These are phyloP conservation scores for Colletotrichum spinosum DNA, from an alignment of 2,329 filamentous ascomycete species.

Conservation along the genomic window DNA sequence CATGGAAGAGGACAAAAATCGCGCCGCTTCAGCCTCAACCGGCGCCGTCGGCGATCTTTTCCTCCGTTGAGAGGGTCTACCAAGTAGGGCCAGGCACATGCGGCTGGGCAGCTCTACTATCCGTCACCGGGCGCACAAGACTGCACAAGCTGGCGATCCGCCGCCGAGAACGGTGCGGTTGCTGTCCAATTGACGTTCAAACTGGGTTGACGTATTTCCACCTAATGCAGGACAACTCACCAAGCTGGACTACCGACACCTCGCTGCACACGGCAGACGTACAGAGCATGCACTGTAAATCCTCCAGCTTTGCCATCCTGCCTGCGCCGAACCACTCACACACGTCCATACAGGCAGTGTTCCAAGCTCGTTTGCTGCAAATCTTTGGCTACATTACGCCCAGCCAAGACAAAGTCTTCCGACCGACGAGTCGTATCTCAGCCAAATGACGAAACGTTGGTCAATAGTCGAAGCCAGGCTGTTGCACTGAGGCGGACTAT, in stretches of 20 bases:
- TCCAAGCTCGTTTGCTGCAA: slow-evolving; percentile 5
- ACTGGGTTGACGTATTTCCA: slow-evolving; percentile 16
- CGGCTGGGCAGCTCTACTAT: slow-evolving; percentile 13
- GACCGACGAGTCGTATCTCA: slow-evolving; percentile 1
- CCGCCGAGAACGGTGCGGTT: background rate
- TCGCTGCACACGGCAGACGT: background rate
- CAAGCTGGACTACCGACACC: slow-evolving; percentile 17
- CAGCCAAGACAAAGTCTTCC: slow-evolving; percentile 20
- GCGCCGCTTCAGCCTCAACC: slow-evolving; percentile 24
- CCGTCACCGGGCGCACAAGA: slow-evolving; percentile 15
- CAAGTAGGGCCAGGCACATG: slow-evolving; percentile 1
- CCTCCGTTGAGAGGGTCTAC: background rate
- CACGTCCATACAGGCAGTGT: slow-evolving; percentile 7
- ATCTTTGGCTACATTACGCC: slow-evolving; percentile 19
- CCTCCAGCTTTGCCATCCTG: slow-evolving; percentile 1
- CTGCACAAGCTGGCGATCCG: slow-evolving; percentile 7
- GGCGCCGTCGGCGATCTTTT: slow-evolving; percentile 8
- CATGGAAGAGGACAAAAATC: slow-evolving; percentile 10
- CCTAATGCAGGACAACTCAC: slow-evolving; percentile 3
- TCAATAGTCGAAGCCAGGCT: background rate
- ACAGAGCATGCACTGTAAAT: slow-evolving; percentile 10
- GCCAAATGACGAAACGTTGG: slow-evolving; percentile 15
- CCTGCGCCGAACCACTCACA: background rate
- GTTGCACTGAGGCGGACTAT: too few relatives aligned
- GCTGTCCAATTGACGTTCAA: slow-evolving; percentile 11